Conservation (phyloP, 2,329 filamentous ascomycete genomes). For the Nigrospora osmanthi region DNA sequence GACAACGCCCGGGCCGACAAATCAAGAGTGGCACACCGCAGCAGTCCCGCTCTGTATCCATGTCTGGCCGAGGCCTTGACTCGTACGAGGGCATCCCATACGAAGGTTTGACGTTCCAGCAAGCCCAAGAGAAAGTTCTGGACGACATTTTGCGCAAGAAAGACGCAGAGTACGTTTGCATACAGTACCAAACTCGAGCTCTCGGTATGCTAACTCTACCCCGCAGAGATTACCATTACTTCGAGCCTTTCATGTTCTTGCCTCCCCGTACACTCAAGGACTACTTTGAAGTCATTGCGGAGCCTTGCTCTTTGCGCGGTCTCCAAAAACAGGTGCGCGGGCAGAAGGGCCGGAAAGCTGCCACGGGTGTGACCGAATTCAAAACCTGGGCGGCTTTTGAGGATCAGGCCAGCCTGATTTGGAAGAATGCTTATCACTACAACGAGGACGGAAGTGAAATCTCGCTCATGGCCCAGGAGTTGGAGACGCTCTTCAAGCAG, state of each 20-base stretch:
- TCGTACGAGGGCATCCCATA: constrained; percentile 52
- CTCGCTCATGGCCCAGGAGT: constrained; percentile 64
- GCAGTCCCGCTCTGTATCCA: constrained; percentile 26
- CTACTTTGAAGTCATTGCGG: constrained; percentile 77
- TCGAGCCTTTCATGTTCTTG: constrained; percentile 69
- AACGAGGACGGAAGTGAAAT: constrained; percentile 91
- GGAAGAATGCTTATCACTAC: constrained; percentile 82
- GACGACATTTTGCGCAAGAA: constrained; percentile 64
- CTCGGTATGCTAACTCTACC: constrained; percentile 5
- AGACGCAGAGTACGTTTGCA: constrained; percentile 51
- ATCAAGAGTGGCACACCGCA: constrained; percentile 25
- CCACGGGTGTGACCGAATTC: constrained; percentile 59
- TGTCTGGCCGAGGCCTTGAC: constrained; percentile 33
- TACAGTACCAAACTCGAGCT: constrained; percentile 9
- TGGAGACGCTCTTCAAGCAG: constrained; percentile 67
- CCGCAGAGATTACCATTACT: constrained; percentile 62
- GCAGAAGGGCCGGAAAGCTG: constrained; percentile 57
- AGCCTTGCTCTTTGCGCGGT: constrained; percentile 71
- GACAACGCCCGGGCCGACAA: constrained; percentile 22
- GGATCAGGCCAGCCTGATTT: constrained; percentile 71
- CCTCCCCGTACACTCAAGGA: constrained; percentile 71
- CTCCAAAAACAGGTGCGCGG: constrained; percentile 73
- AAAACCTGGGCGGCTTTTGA: constrained; percentile 79
- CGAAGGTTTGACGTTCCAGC: constrained; percentile 68
- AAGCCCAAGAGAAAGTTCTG: constrained; percentile 80